These are phyloP conservation scores for Extremus antarcticus DNA, from an alignment of 495 filamentous ascomycete species.

Conservation along the genomic window DNA sequence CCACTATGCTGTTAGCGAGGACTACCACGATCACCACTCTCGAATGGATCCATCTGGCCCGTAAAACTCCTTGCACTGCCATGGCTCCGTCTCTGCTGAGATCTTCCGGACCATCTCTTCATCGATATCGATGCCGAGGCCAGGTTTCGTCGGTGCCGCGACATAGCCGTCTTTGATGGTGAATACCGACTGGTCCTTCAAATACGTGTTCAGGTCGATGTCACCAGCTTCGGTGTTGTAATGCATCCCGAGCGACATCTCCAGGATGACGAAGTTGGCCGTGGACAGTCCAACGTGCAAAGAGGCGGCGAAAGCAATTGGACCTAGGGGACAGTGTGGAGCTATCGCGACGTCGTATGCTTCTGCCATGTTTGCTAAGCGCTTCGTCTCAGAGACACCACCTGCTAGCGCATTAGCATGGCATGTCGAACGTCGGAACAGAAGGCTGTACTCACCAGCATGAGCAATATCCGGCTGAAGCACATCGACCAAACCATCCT, in stretches of 20 bases:
- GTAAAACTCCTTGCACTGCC: slow-evolving; percentile 52
- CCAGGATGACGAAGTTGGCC: slow-evolving; percentile 67
- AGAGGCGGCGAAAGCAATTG: slow-evolving; percentile 61
- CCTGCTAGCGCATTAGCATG: slow-evolving; percentile 19
- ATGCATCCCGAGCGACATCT: slow-evolving; percentile 72
- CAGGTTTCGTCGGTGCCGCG: slow-evolving; percentile 47
- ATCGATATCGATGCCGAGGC: slow-evolving; percentile 64
- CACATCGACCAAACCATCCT: slow-evolving; percentile 57
- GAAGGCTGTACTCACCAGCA: slow-evolving; percentile 30
- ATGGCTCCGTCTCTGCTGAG: slow-evolving; percentile 41
- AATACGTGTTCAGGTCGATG: slow-evolving; percentile 56
- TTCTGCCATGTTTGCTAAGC: slow-evolving; percentile 63
- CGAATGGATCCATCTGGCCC: slow-evolving; percentile 59
- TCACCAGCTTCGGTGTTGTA: slow-evolving; percentile 51
- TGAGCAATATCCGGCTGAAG: slow-evolving; percentile 69
- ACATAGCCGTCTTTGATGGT: slow-evolving; percentile 56
- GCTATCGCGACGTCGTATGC: slow-evolving; percentile 67
- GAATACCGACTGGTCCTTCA: slow-evolving; percentile 53
- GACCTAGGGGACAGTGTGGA: slow-evolving; percentile 66
- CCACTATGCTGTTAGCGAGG: background rate
- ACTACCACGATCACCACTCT: slow-evolving; percentile 48
- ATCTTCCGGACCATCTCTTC: slow-evolving; percentile 52
- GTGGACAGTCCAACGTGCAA: slow-evolving; percentile 53
- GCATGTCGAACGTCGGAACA: too few species aligned
- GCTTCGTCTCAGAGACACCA: slow-evolving; percentile 59